Evolutionary conservation across 1,284 basidiomycete genomes (phyloP), one percentile per base, ranked within the genome.

Genomic region (Sporisorium sorghi): DNA sequence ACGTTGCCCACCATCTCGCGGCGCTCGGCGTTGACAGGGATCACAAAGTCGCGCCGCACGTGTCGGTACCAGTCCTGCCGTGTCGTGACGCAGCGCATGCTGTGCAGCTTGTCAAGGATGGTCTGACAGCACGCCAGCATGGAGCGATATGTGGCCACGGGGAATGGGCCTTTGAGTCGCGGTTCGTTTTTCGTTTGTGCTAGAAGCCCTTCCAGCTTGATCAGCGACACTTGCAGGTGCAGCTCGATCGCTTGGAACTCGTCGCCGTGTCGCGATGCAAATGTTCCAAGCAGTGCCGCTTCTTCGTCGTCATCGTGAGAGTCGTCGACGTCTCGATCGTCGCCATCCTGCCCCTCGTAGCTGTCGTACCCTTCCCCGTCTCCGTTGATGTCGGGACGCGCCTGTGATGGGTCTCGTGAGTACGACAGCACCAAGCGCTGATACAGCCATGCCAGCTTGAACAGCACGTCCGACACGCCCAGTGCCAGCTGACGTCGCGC

Each of bases 1-100:
- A 97, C 91, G 84, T 94, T 97, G 35, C 94, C 94, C 47, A 87
- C 87, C 86, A 98, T 93, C 83, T 97, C 94, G 5, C 92, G 89
- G 21, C 94, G 88, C 77, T 95, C 90, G 73, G 70, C 68, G 37
- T 79, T 73, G 48, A 94, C 93, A 0, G 94, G 95, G 1, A 93
- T 85, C 60, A 98, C 92, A 80, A 97, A 97, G 54, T 80, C 79
- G 5, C 70, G 63, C 42, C 92, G 88, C 24, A 97, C 91, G 55
- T 87, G 89, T 89, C 92, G 84, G 37, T 77, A 92, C 94, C 94
- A 97, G 86, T 96, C 94, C 82, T 94, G 91, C 28, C 93, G 89
- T 0, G 93, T 93, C 3, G 93, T 97, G 11, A 97, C 94, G 81
- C 93, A 95, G 43, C 94, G 89, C 92, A 98, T 96, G 76, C 92